phyloP scores from a whole-genome alignment of 176 grass and related monocot genomes.

The Echinochloa phyllopogon region DNA sequence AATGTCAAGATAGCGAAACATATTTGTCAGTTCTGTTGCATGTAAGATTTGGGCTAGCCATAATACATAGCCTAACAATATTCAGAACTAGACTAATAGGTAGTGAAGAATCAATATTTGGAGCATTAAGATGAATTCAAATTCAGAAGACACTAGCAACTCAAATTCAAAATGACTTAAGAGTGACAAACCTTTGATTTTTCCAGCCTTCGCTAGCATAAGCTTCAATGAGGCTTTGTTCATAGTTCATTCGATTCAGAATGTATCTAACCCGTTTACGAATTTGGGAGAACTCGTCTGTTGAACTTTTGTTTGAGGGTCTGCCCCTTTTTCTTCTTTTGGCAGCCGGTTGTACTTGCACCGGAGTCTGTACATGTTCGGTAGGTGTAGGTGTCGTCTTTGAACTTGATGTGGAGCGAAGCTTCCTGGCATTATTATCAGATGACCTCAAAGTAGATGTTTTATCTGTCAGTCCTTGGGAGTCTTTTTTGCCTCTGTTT shows the following conservation, averaged over 20 bases:
- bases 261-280: slow-evolving; percentile 69
- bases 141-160: slow-evolving; percentile 22
- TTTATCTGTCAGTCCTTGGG: slow-evolving; percentile 29
- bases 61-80: background rate
- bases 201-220: slow-evolving; percentile 92
- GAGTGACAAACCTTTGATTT: slow-evolving; percentile 65
- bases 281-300: slow-evolving; percentile 55
- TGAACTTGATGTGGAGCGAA: slow-evolving; percentile 48
- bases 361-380: slow-evolving; percentile 39
- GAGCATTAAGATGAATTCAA: slow-evolving; percentile 1
- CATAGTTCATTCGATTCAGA: slow-evolving; percentile 85
- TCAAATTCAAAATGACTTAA: slow-evolving; percentile 40
- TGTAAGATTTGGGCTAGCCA: slow-evolving; percentile 2
- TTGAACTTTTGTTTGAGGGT: slow-evolving; percentile 33
- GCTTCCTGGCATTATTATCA: slow-evolving; percentile 53
- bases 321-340: slow-evolving; percentile 41
- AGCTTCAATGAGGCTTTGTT: slow-evolving; percentile 89
- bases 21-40: background rate
- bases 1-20: slow-evolving; percentile 6
- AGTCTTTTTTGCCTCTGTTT: slow-evolving; percentile 50
- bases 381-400: slow-evolving; percentile 32
- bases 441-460: slow-evolving; percentile 63
- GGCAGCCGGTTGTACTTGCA: slow-evolving; percentile 24
- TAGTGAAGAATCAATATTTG: background rate
- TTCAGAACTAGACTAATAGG: background rate